Base-by-base conservation (phyloP, 257 asterid genomes). In the Sherardia arvensis region DNA sequence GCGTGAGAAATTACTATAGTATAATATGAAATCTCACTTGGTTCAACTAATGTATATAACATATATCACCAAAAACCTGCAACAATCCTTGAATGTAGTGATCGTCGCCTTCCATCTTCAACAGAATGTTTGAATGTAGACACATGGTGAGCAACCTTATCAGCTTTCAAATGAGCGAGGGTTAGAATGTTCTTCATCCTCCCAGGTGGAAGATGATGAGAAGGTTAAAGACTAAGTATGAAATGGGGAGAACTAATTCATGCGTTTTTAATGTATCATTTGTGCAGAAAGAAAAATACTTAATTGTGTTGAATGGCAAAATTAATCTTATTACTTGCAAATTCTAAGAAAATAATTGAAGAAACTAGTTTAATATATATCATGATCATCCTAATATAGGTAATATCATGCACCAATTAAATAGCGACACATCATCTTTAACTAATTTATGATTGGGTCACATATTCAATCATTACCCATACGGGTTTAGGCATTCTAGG, bases 121-220 rank as follows among this genome's bases (percentile, higher is more conserved):
- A 55, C 68, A 84, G 74, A 77, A 91, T 91, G 61, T 91, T n/a
- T 91, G 36, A 66, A 91, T 0, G 96, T 88, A 0, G 96, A 86
- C 38, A 83, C 95, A 43, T 91, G 92, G 15, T 77, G 94, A 28
- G 47, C 73, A 23, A 86, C 90, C 84, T 83, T 88, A 68, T 88
- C 91, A 27, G 96, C 91, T 76, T 76, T 86, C 98, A 86, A 88
- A 84, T 88, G 98, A 59, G 78, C 69, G 33, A 83, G 74, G 75
- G 88, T 81, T 73, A 77, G 82, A 29, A 88, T 78, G 43, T 76
- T 77, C 66, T 87, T 88, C 78, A 40, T 82, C 38, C 89, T 87
- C 48, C 74, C 67, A 10, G 93, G 89, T 61, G 94, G 17, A 88
- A 94, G 66, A 91, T 79, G 29, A 91, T 82, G 69, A 91, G 87